phyloP scores from a whole-genome alignment of 1,284 basidiomycete genomes.

The Leccinum variabile region DNA sequence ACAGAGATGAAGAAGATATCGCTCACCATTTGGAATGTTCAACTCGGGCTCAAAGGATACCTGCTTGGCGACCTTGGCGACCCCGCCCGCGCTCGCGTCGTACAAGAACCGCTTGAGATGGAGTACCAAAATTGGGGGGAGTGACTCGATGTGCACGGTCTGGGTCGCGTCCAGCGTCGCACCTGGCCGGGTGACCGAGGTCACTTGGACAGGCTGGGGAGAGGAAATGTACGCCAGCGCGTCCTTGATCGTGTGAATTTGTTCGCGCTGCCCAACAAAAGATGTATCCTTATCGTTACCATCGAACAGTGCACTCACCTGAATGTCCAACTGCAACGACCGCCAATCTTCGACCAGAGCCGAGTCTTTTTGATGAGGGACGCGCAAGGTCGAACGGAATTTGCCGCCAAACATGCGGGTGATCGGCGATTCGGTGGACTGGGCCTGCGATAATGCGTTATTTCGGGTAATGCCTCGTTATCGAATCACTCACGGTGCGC shows the following conservation, averaged over 20 bases:
- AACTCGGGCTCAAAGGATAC: constrained; percentile 80
- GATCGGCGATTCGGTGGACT: constrained; percentile 83
- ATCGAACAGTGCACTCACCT: constrained; percentile 37
- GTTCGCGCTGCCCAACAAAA: constrained; percentile 62
- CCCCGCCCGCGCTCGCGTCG: constrained; percentile 75
- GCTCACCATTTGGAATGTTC: constrained; percentile 68
- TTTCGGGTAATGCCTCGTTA: neutral
- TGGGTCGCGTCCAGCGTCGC: constrained; percentile 81
- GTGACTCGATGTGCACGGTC: constrained; percentile 82
- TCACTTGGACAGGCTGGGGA: constrained; percentile 80
- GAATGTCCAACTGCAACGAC: constrained; percentile 86
- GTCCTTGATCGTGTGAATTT: constrained; percentile 80
- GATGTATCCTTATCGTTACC: neutral
- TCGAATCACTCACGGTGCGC: constrained; percentile 58
- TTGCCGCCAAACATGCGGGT: constrained; percentile 93
- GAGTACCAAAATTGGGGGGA: constrained; percentile 86
- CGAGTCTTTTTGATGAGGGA: constrained; percentile 84
- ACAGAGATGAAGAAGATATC: neutral
- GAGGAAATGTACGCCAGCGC: constrained; percentile 63
- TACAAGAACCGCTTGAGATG: constrained; percentile 95
- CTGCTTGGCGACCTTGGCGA: constrained; percentile 85
- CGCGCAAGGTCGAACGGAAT: constrained; percentile 83
- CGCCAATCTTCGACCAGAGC: constrained; percentile 90
- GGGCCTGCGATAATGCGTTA: constrained; percentile 50
- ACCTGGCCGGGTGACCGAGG: constrained; percentile 55